Conservation (phyloP, 2,329 filamentous ascomycete genomes). For the Dactylellina drechsleri region DNA sequence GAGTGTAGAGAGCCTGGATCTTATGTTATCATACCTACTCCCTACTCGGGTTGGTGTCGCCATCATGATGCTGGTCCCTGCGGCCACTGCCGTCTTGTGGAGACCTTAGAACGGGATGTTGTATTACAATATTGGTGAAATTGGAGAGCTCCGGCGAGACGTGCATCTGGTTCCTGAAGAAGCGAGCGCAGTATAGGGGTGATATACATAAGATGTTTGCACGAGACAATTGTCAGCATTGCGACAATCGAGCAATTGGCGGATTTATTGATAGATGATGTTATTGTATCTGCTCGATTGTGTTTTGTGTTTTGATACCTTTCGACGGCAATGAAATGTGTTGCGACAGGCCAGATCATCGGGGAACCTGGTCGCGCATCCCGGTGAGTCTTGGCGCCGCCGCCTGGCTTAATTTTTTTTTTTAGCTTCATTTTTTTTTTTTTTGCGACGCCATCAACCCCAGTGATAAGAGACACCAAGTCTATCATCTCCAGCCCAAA, state of each 20-base stretch:
- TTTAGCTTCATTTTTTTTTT: neutral
- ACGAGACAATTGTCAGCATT: neutral
- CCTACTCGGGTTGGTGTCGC: constrained; percentile 41
- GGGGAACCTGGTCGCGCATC: neutral
- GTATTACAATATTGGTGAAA: constrained; percentile 14
- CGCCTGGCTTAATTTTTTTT: no score
- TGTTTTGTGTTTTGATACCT: no score
- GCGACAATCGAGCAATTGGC: neutral
- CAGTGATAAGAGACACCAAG: constrained; percentile 12
- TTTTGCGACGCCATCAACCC: constrained; percentile 42
- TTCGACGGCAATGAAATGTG: neutral
- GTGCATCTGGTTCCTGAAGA: neutral
- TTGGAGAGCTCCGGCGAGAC: constrained; percentile 5
- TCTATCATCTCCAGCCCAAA: constrained; percentile 8
- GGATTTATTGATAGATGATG: no score
- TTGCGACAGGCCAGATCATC: neutral
- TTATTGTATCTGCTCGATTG: no score
- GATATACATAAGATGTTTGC: neutral
- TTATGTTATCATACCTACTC: neutral
- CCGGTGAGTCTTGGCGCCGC: constrained; percentile 21
- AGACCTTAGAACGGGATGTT: constrained; percentile 21
- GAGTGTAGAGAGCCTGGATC: constrained; percentile 10
- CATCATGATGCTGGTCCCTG: constrained; percentile 49
- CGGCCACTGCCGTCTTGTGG: constrained; percentile 44
- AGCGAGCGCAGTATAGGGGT: neutral